Base-by-base conservation (phyloP, 2,329 filamentous ascomycete species). In the Pseudogymnoascus sp. region DNA sequence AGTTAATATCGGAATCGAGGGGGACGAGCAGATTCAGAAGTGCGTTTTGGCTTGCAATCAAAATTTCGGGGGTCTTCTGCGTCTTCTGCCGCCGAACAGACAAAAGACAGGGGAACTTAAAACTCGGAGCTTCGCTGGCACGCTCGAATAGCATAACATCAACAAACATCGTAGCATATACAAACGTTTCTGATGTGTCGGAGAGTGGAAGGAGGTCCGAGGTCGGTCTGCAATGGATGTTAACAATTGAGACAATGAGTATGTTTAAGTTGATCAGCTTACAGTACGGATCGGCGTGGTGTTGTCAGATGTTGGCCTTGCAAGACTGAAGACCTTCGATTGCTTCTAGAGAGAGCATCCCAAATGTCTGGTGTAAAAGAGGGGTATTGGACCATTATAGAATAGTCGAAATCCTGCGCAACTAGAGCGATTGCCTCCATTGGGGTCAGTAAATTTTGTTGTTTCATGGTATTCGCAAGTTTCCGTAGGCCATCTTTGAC, bases 371-470 rank as follows among this genome's bases (percentile, higher is more conserved):
- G 83, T 26, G 86, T 86, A 67, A 95, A 82, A 8, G 81, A 77
- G 0, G 90, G 90, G 70, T 95, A 95, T 63, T 87, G 82, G 12
- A 93, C 73, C 91, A 91, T 96, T 45, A 96, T 89, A 0, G 84
- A 86, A 63, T 90, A 90, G 71, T 96, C 89, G 66, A 93, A 86
- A 1, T 86, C 86, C 70, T 91, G 88, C 1, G 88, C 88, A n/a
- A 93, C 79, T 40, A 87, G 83, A 0, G 84, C 78, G 60, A 87
- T 84, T 63, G 87, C 82, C 0, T 87, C 83, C 61, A 79, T 76
- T 1, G 81, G 78, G 0, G 91, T 88, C 69, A 96, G 79, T 64
- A 95, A 86, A 18, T 87, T 85, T 71, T 96, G 95, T 62, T 90
- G 82, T 73, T 89, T 88, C 88, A 96, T 96, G 0, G 91, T 96